Conservation (phyloP, 73 alveolate genomes). For the Tetrahymena borealis region DNA sequence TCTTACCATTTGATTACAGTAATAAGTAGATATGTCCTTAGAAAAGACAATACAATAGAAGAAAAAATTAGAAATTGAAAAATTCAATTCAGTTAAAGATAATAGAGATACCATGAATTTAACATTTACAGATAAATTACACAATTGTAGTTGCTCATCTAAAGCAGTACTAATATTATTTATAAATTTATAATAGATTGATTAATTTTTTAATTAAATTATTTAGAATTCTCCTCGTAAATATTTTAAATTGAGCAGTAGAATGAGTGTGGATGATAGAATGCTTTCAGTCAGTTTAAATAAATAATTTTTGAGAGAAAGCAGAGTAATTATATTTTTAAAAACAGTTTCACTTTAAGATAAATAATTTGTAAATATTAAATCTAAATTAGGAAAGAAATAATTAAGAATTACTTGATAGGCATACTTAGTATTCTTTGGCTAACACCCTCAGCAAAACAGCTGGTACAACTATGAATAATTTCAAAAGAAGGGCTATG, state of each 20-base stretch:
- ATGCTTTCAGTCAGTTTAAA: neutral
- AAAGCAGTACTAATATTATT: neutral
- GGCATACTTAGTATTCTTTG: neutral
- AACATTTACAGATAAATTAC: neutral
- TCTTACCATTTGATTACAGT: neutral
- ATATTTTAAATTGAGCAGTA: neutral
- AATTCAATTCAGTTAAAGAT: neutral
- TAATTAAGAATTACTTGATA: neutral
- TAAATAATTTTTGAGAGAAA: neutral
- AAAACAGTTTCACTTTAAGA: neutral
- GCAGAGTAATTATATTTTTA: neutral
- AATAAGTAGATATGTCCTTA: neutral
- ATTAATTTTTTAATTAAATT: neutral
- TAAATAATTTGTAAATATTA: neutral
- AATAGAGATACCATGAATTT: neutral
- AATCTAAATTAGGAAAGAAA: neutral
- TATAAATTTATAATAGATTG: neutral
- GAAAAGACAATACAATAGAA: neutral
- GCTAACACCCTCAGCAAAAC: neutral
- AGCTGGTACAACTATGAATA: neutral
- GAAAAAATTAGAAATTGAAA: neutral
- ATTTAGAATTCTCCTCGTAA: neutral
- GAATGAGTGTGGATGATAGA: neutral
- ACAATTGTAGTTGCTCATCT: neutral
- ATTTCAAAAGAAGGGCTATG: neutral